phyloP scores from a whole-genome alignment of 257 asterid species.

The Plectranthus barbatus region DNA sequence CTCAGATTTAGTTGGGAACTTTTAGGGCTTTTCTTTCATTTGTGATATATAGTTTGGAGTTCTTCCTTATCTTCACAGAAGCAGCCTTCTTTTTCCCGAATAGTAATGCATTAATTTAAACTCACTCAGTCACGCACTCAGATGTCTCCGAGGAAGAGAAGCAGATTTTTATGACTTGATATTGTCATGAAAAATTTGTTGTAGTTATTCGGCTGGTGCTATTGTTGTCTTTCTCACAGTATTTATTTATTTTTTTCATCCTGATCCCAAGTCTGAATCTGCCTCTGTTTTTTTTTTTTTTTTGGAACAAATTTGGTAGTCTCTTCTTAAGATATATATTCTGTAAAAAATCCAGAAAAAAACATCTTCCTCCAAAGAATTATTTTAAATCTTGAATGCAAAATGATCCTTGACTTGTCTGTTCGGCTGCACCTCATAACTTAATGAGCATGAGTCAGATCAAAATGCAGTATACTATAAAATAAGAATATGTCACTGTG shows the following conservation, averaged over 20 bases:
- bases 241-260: neutral
- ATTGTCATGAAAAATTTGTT: neutral
- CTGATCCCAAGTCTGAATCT: neutral
- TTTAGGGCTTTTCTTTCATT: neutral
- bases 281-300: too few relatives aligned
- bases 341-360: neutral
- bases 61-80: neutral
- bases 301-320: too few relatives aligned
- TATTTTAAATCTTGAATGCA: neutral
- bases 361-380: neutral
- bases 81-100: too few relatives aligned
- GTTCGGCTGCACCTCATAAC: neutral
- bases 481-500: neutral
- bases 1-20: neutral
- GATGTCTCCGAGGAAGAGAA: too few relatives aligned
- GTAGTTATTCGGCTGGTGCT: neutral
- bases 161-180: neutral
- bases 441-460: neutral
- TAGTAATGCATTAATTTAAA: too few relatives aligned
- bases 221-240: neutral
- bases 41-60: neutral
- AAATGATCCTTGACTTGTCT: neutral
- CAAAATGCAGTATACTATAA: neutral
- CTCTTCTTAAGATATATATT: neutral
- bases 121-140: too few relatives aligned